A percentile compares a stretch with the other conserved stretches of the same genome.
These are phyloP conservation scores for Ulvella scutata DNA, from an alignment of 139 green algal genomes.

Conservation along the genomic window DNA sequence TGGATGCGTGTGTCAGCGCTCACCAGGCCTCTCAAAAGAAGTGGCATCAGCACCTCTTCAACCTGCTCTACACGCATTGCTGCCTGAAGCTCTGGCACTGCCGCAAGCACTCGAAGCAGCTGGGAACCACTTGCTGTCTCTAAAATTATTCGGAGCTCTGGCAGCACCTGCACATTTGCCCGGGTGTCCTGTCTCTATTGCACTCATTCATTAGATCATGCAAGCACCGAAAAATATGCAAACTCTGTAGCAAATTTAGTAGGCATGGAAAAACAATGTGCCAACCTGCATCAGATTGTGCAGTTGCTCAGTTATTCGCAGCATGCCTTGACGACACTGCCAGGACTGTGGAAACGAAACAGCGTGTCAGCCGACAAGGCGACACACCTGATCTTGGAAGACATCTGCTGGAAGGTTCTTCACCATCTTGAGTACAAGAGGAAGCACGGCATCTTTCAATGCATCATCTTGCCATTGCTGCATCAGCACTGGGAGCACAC, in stretches of 20 bases:
- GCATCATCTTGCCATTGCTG: not conserved
- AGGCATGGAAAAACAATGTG: too few species aligned
- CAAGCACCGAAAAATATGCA: too few species aligned
- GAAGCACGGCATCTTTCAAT: not conserved
- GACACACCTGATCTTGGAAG: not conserved
- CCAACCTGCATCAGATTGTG: too few species aligned
- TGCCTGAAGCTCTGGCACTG: not conserved
- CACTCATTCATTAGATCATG: too few species aligned
- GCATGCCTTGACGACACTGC: too few species aligned
- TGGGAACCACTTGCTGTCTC: not conserved
- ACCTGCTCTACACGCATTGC: not conserved
- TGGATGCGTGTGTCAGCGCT: not conserved
- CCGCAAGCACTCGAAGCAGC: not conserved
- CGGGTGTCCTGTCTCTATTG: too few species aligned
- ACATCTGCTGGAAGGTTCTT: not conserved
- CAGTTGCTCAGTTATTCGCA: too few species aligned
- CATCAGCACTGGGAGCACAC: slow-evolving; percentile 11
- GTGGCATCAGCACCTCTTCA: not conserved
- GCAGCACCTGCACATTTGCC: not conserved
- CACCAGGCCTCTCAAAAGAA: not conserved
- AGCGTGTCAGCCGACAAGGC: too few species aligned
- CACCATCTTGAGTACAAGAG: not conserved
- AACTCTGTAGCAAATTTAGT: too few species aligned
- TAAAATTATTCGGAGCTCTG: not conserved
- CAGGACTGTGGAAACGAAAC: too few species aligned